Evolutionary conservation across 768 basidiomycete genomes (phyloP), one percentile per base, ranked within the genome.

Genomic region (Pleurotus platypus): DNA sequence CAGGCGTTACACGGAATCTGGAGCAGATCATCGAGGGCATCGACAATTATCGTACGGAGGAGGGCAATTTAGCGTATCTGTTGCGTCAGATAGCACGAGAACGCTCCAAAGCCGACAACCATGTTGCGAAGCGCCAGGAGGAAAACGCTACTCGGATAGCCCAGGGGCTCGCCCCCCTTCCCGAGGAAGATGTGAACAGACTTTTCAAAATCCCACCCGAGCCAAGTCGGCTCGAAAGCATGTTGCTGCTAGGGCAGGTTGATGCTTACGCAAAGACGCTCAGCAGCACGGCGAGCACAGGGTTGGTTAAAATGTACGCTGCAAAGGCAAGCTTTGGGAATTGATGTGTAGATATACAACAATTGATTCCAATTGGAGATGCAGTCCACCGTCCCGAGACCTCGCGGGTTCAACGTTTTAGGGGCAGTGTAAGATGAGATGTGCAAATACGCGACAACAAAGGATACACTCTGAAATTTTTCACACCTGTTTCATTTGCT

Each of bases 21-120:
- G 90, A 92, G 75, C 83, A 88, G 69, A 85, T 94, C 49, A 84
- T 91, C 59, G 92, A 96, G 69, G 84, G 88, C 0, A 77, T 96
- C 58, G 92, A 94, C 72, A 82, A 75, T 63, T 92, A 94, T 74
- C 85, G 87, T 64, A 92, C 90, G 55, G 94, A 97, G 71, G 91
- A 95, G 66, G 90, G 92, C 50, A 96, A 96, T 71, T 81, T 94
- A 61, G 93, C 89, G 54, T 97, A 93, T 77, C 75, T 92, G 62
- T 79, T 79, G 46, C 86, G 94, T 55, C 94, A 95, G 69, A 95
- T 95, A 66, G 87, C 87, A 27, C 82, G 94, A 27, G 94, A 97
- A 70, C 87, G 84, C 66, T 72, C 79, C 45, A 84, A 83, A 59
- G 91, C 92, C 49, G 94, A 97, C 56, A 78, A 79, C 54, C 87